A percentile compares a stretch with the other conserved stretches of the same genome.
Evolutionary conservation across 306 rosid species (phyloP).

Genomic region (Lagenaria siceraria): DNA sequence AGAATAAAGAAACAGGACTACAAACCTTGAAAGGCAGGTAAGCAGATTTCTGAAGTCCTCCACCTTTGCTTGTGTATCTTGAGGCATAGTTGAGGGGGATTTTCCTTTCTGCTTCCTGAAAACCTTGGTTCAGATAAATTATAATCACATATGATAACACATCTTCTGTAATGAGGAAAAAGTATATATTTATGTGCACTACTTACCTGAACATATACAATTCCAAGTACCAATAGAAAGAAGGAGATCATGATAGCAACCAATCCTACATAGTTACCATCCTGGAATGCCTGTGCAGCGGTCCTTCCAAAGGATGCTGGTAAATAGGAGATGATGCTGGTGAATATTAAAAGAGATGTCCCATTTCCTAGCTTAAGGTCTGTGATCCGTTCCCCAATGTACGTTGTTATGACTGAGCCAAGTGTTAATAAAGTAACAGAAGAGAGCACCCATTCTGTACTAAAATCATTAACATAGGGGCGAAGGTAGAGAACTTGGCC

Average conservation of each 20-base stretch:
- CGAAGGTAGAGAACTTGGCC: conserved; percentile 93
- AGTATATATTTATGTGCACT: conserved; percentile 11
- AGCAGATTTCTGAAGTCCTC: conserved; percentile 82
- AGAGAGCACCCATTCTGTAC: conserved; percentile 64
- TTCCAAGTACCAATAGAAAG: conserved; percentile 75
- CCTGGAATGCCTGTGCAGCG: conserved; percentile 55
- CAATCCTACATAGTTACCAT: conserved; percentile 81
- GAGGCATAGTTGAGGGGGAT: conserved; percentile 94
- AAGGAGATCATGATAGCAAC: conserved; percentile 55
- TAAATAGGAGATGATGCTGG: conserved; percentile 91
- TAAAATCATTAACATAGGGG: conserved; percentile 83
- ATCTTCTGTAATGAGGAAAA: conserved; percentile 2
- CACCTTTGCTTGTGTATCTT: conserved; percentile 58
- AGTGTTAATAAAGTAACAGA: conserved; percentile 76
- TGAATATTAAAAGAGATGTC: conserved; percentile 91
- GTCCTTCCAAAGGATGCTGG: conserved; percentile 97
- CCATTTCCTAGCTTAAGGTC: conserved; percentile 96
- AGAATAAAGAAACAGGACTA: conserved; percentile 11
- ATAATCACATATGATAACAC: conserved; percentile 2
- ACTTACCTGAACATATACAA: conserved; percentile 93
- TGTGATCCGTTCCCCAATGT: conserved; percentile 75
- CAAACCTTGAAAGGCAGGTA: conserved; percentile 88
- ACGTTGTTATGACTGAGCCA: conserved; percentile 76
- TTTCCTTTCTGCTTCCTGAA: conserved; percentile 98
- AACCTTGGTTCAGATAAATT: conserved; percentile 29